Percentiles rank a stretch among this genome's conserved stretches.
Conservation (phyloP, 768 basidiomycete species). For the Hypsizygus marmoreus region DNA sequence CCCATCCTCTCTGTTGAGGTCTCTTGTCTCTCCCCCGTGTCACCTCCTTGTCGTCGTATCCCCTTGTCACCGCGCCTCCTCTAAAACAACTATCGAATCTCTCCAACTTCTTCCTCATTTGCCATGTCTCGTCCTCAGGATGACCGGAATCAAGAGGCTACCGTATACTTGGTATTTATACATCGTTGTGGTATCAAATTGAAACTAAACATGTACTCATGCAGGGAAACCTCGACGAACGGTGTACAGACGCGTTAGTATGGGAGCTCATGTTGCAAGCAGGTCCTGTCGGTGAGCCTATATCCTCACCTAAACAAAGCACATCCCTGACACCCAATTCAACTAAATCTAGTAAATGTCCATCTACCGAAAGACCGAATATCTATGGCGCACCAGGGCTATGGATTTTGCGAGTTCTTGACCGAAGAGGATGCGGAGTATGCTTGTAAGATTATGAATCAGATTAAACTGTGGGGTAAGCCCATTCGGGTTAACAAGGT, state of each 20-base stretch:
- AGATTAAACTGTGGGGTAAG: conserved; percentile 99
- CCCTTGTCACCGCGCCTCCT: too few relatives aligned
- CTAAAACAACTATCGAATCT: too few relatives aligned
- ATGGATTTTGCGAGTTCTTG: conserved; percentile 99
- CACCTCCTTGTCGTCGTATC: too few relatives aligned
- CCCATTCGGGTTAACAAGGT: conserved; percentile 99
- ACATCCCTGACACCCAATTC: conserved; percentile 1
- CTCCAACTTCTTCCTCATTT: conserved; percentile 12
- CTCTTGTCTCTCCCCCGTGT: too few relatives aligned
- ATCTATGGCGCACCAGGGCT: conserved; percentile 98
- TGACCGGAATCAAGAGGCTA: conserved; percentile 90
- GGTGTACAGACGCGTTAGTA: conserved; percentile 88
- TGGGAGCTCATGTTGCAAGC: conserved; percentile 99
- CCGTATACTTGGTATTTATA: conserved; percentile 74
- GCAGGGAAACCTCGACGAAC: conserved; percentile 97
- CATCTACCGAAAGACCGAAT: conserved; percentile 98
- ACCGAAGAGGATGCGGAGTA: conserved; percentile 99
- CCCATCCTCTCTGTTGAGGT: too few relatives aligned
- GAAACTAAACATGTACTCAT: conserved; percentile 3
- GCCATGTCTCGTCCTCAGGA: conserved; percentile 75
- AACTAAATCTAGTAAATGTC: conserved; percentile 72
- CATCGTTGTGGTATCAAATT: background rate
- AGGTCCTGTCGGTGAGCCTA: conserved; percentile 87
- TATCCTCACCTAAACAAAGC: background rate
- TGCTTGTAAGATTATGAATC: conserved; percentile 99